Conservation (phyloP, 108 stramenopile genomes). For the Aurantiochytrium sp. region DNA sequence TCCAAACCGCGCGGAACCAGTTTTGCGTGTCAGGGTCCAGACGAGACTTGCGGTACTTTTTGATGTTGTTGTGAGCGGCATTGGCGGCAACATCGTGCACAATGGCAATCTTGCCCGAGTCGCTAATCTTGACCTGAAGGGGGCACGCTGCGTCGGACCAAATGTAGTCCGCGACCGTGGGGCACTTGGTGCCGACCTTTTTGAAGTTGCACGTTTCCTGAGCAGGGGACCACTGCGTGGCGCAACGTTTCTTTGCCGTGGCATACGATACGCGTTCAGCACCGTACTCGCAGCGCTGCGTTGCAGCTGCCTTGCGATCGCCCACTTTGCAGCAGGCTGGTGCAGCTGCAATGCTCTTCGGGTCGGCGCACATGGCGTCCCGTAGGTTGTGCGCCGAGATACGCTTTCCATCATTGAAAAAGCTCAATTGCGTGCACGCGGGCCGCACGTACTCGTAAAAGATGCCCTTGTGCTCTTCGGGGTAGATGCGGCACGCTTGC, state of each 20-base stretch:
- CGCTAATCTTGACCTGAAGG: constrained; percentile 49
- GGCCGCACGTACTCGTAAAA: constrained; percentile 48
- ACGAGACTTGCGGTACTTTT: no score
- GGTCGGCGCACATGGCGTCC: constrained; percentile 37
- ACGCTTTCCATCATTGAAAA: constrained; percentile 38
- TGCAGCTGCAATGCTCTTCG: constrained; percentile 24
- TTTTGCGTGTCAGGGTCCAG: no score
- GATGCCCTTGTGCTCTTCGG: neutral
- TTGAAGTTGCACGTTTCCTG: neutral
- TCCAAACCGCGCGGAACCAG: no score
- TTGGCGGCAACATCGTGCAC: constrained; percentile 38
- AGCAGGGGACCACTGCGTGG: neutral
- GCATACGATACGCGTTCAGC: constrained; percentile 27
- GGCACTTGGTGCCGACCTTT: constrained; percentile 20
- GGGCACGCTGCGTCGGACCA: constrained; percentile 50
- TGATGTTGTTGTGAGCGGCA: neutral
- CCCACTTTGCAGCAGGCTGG: constrained; percentile 30
- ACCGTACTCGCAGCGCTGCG: constrained; percentile 28
- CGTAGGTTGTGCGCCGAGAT: neutral
- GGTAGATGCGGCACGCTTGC: neutral
- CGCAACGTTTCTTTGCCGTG: constrained; percentile 27
- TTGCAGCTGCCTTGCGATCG: neutral
- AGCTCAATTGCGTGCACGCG: constrained; percentile 51
- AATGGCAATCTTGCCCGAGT: constrained; percentile 47
- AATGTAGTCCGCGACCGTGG: constrained; percentile 27